Conservation (phyloP, 768 basidiomycete genomes). For the Albatrellus ellisii region DNA sequence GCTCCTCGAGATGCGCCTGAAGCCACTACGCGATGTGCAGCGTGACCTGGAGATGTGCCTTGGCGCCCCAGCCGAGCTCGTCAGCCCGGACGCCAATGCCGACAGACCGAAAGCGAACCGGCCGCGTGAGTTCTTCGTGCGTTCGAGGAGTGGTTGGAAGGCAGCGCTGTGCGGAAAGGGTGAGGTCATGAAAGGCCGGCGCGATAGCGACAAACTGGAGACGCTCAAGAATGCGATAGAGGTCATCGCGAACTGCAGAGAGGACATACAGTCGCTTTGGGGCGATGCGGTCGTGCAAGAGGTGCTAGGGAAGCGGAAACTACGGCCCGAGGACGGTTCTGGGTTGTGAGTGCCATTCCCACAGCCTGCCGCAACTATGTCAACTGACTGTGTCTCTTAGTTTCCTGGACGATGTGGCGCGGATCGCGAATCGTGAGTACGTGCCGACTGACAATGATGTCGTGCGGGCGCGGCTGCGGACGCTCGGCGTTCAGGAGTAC, state of each 20-base stretch:
- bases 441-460: constrained; percentile 61
- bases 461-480: constrained; percentile 60
- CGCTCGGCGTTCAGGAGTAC: constrained; percentile 65
- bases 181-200: too few species aligned
- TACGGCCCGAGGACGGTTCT: constrained; percentile 43
- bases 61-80: constrained; percentile 23
- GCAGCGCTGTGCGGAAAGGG: too few species aligned
- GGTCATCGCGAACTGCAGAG: constrained; percentile 43
- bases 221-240: constrained; percentile 30
- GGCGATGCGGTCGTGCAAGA: constrained; percentile 37
- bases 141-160: constrained; percentile 14
- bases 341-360: constrained; percentile 45
- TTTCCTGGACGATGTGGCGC: constrained; percentile 57
- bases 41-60: constrained; percentile 48
- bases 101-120: constrained; percentile 1
- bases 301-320: constrained; percentile 34
- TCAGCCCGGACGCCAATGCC: neutral
- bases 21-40: constrained; percentile 47
- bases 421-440: constrained; percentile 45
- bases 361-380: neutral
- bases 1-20: constrained; percentile 24
- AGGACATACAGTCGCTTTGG: constrained; percentile 59
- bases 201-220: constrained; percentile 10
- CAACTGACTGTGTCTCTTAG: constrained; percentile 22
- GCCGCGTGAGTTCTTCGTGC: constrained; percentile 8